Evolutionary conservation across 345 rosid species (phyloP).

Genomic region (Carallia brachiata): DNA sequence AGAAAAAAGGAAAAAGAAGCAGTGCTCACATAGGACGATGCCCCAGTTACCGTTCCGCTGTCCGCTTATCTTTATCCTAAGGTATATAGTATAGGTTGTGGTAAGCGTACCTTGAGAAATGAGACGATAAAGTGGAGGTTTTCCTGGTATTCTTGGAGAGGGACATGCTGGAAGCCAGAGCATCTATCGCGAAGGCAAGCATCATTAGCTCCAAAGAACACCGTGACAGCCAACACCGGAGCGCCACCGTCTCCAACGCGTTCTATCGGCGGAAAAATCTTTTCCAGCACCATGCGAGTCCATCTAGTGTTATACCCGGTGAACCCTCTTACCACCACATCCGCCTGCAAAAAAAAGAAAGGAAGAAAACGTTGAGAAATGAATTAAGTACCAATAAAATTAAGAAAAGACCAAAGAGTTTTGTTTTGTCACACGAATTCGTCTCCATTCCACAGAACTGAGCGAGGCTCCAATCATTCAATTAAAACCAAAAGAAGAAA

Average conservation of each 20-base stretch:
- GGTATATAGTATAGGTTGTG: no score
- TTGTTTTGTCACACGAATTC: no score
- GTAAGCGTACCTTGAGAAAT: conserved; percentile 54
- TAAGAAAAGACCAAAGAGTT: no score
- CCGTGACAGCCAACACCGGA: conserved; percentile 56
- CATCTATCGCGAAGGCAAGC: conserved; percentile 78
- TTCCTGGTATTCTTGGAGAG: conserved; percentile 59
- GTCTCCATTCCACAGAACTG: no score
- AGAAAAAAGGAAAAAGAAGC: no score
- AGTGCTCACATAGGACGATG: no score
- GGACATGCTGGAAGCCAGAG: conserved; percentile 88
- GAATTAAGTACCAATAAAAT: no score
- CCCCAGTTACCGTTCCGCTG: no score
- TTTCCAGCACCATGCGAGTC: conserved; percentile 65
- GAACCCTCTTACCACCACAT: conserved; percentile 70
- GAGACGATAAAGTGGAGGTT: conserved; percentile 68
- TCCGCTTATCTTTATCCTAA: no score
- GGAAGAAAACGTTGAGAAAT: no score
- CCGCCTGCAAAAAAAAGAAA: conserved; percentile 35
- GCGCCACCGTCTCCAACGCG: conserved; percentile 21
- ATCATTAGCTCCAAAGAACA: conserved; percentile 93
- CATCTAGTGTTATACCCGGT: conserved; percentile 87
- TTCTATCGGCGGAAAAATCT: conserved; percentile 47
- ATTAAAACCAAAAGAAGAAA: background rate
- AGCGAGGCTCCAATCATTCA: background rate